Evolutionary conservation across 208 protist genomes (phyloP).

Genomic region (Naegleria fowleri): DNA sequence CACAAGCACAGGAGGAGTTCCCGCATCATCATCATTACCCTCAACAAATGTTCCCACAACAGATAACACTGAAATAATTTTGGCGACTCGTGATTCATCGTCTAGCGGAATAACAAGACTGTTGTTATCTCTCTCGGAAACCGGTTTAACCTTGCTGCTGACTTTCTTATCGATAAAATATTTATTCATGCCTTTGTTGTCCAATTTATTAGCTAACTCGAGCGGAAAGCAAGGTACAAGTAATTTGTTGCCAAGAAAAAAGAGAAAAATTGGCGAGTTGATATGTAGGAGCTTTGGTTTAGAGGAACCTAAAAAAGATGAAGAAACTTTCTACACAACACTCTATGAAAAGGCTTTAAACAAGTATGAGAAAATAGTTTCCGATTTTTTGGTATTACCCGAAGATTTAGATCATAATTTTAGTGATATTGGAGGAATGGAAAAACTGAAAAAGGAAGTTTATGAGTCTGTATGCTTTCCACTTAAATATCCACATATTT

Average conservation of each 20-base stretch:
- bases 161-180: not conserved
- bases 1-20: too few relatives aligned
- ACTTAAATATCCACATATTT: conserved; percentile 32
- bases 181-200: not conserved
- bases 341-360: not conserved
- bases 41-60: not conserved
- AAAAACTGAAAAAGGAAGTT: conserved; percentile 9
- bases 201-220: not conserved
- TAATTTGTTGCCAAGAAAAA: not conserved
- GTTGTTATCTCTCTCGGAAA: not conserved
- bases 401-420: conserved; percentile 22
- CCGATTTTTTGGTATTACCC: conserved; percentile 27
- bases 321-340: not conserved
- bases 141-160: not conserved
- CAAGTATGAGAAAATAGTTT: conserved; percentile 2
- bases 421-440: conserved; percentile 30
- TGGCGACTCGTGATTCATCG: not conserved
- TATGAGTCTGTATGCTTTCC: conserved; percentile 25
- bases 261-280: not conserved
- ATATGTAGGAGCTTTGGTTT: not conserved
- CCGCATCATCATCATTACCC: too few relatives aligned
- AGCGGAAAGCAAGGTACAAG: not conserved
- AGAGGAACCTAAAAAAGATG: not conserved
- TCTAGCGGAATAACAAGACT: not conserved
- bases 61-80: not conserved